Conservation (phyloP, 192 early-diverging fungal species). For the Backusella luteola region DNA sequence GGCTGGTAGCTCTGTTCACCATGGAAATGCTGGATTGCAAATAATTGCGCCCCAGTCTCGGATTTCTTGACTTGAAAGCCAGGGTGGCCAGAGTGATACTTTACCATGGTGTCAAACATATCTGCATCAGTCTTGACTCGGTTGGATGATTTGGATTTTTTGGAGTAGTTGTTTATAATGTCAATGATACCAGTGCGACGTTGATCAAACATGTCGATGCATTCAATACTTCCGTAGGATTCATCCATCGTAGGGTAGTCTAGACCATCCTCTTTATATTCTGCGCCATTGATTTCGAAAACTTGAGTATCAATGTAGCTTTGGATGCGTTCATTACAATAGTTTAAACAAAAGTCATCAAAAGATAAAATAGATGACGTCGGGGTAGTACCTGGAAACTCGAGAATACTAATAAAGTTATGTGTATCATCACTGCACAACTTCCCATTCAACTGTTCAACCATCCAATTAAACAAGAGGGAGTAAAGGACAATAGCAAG, state of each 20-base stretch:
- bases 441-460: constrained; percentile 81
- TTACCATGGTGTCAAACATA: constrained; percentile 57
- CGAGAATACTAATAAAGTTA: constrained; percentile 81
- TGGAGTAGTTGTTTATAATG: constrained; percentile 45
- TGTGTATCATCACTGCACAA: constrained; percentile 66
- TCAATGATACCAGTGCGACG: constrained; percentile 70
- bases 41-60: constrained; percentile 47
- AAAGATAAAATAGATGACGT: constrained; percentile 42
- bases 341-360: constrained; percentile 57
- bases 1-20: constrained; percentile 63
- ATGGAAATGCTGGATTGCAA: constrained; percentile 82
- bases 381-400: constrained; percentile 75
- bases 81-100: constrained; percentile 48
- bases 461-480: constrained; percentile 79
- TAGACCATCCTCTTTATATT: constrained; percentile 63
- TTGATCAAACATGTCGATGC: constrained; percentile 71
- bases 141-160: constrained; percentile 42
- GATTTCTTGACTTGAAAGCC: constrained; percentile 31
- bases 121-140: constrained; percentile 47
- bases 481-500: constrained; percentile 75
- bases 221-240: constrained; percentile 55
- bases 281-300: constrained; percentile 64
- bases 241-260: constrained; percentile 34
- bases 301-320: constrained; percentile 68
- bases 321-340: constrained; percentile 84